Evolutionary conservation across 2,329 filamentous ascomycete genomes (phyloP).

Genomic region (Ambrosiella xylebori): DNA sequence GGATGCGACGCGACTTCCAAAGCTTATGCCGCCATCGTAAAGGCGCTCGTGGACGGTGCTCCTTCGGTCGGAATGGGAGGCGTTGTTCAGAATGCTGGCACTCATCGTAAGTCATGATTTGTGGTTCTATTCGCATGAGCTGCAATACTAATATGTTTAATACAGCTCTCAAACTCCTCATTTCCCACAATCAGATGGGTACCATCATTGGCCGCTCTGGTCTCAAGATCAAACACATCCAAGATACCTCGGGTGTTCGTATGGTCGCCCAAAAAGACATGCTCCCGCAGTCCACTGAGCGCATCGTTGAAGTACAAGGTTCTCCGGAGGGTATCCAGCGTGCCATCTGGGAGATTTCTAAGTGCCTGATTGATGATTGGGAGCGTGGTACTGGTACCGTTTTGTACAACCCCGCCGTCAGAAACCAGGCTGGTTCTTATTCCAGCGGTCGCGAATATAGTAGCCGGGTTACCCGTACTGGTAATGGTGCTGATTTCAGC

Average conservation of each 20-base stretch:
- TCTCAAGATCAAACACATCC: conserved; percentile 98
- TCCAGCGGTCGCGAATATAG: conserved; percentile 34
- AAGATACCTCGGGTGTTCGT: conserved; percentile 87
- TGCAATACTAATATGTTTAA: neutral
- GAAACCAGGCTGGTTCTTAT: conserved; percentile 42
- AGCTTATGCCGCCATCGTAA: conserved; percentile 85
- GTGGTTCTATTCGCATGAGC: neutral
- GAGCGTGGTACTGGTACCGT: conserved; percentile 94
- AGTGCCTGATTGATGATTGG: conserved; percentile 95
- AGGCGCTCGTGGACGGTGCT: conserved; percentile 79
- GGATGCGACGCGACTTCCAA: conserved; percentile 74
- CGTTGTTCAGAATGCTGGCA: conserved; percentile 69
- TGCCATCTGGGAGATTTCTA: conserved; percentile 96
- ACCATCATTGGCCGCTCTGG: conserved; percentile 96
- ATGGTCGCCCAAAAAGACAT: conserved; percentile 99
- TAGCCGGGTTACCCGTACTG: conserved; percentile 76
- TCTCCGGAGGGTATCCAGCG: conserved; percentile 90
- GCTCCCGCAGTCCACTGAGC: conserved; percentile 95
- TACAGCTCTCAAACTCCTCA: conserved; percentile 85
- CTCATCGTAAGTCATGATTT: conserved; percentile 58
- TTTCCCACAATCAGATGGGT: conserved; percentile 99
- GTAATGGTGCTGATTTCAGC: conserved; percentile 95
- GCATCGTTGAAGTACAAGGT: conserved; percentile 92
- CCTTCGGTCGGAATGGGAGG: conserved; percentile 95
- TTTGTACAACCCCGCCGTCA: conserved; percentile 89